Evolutionary conservation across 306 rosid genomes (phyloP).

Genomic region (Gastrolobium bilobum): DNA sequence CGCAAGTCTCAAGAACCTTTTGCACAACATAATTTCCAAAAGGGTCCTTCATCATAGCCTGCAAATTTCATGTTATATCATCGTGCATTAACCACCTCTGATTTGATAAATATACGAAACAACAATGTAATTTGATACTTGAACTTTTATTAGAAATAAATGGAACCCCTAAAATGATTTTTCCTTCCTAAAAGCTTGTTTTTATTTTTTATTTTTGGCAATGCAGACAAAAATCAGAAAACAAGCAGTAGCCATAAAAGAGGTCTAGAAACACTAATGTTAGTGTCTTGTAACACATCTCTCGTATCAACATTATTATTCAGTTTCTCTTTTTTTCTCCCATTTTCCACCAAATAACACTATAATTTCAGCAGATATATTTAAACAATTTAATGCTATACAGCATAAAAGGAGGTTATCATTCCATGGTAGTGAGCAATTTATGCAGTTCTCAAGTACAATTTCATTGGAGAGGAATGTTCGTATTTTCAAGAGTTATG

Average conservation of each 20-base stretch:
- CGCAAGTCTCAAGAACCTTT: slow-evolving; percentile 95
- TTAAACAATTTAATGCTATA: neutral
- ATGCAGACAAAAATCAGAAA: neutral
- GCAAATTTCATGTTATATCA: slow-evolving; percentile 48
- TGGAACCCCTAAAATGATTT: neutral
- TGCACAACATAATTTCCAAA: slow-evolving; percentile 97
- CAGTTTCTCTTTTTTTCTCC: neutral
- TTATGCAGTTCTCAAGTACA: neutral
- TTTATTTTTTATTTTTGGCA: too few relatives aligned
- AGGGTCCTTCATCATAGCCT: slow-evolving; percentile 99
- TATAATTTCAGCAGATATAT: neutral
- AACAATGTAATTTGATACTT: slow-evolving; percentile 29
- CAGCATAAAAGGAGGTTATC: neutral
- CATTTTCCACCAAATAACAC: neutral
- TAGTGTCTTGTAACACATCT: neutral
- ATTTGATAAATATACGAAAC: slow-evolving; percentile 29
- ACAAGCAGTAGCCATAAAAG: neutral
- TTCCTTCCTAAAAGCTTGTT: neutral
- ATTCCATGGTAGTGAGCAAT: neutral
- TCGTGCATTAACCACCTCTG: slow-evolving; percentile 32
- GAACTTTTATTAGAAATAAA: neutral
- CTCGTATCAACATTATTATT: neutral
- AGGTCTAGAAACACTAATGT: neutral
- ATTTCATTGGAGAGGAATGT: neutral
- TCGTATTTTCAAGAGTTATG: neutral